These are phyloP conservation scores for Penicillium sumatraense DNA, from an alignment of 2,329 filamentous ascomycete species.

Conservation along the genomic window DNA sequence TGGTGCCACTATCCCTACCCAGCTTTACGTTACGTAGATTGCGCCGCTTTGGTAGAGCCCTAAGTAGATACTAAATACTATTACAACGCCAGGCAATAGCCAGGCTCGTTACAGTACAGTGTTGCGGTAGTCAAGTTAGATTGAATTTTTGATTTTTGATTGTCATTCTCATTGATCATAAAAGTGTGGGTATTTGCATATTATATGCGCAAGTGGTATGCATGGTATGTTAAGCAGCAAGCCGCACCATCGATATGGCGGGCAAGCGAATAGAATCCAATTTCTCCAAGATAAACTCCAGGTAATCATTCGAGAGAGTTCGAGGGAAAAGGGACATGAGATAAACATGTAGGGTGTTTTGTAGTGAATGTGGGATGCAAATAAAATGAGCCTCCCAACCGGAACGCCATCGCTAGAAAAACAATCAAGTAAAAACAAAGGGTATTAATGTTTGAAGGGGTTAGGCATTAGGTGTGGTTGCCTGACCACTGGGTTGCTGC, in stretches of 20 bases:
- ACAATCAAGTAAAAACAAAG: constrained; percentile 9
- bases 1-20: too few relatives aligned
- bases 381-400: constrained; percentile 20
- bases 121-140: neutral
- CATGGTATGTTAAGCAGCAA: neutral
- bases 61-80: neutral
- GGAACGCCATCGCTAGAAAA: constrained; percentile 30
- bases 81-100: too few relatives aligned
- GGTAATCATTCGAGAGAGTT: constrained; percentile 14
- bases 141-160: neutral
- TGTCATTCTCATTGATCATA: neutral
- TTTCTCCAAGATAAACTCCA: constrained; percentile 1
- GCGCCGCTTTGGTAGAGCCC: too few relatives aligned
- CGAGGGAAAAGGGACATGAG: constrained; percentile 9
- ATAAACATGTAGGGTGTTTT: neutral
- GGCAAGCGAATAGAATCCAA: constrained; percentile 2
- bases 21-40: too few relatives aligned
- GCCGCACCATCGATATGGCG: neutral
- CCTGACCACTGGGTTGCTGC: constrained; percentile 15
- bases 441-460: neutral
- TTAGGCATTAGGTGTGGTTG: constrained; percentile 16
- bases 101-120: too few relatives aligned
- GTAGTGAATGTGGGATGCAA: constrained; percentile 9
- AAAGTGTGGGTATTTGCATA: neutral
- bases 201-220: neutral